Evolutionary conservation across 768 basidiomycete species (phyloP), one percentile per base, ranked within the genome.

Genomic region (Phanerochaete sordida): DNA sequence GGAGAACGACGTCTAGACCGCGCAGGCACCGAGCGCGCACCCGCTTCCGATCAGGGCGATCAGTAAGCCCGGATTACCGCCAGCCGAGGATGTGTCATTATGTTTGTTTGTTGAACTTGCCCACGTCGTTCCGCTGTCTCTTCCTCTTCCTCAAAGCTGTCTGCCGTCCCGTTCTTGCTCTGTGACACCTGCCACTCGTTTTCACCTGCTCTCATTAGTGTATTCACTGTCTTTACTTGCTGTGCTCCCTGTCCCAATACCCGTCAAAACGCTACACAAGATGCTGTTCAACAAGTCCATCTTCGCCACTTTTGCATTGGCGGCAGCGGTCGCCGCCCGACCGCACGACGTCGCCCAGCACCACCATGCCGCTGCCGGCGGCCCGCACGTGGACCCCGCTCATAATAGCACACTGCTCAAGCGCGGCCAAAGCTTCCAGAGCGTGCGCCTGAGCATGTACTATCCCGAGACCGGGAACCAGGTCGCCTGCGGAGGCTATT

Each of bases 401-500:
- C 39, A 21, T 4, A 51, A 51, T 13, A 23, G 31, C 3, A 51
- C 50, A 4, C 13, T 51, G 8, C 31, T 31, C 50, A 51, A 57
- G 56, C 23, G 46, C 12, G 33, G 50, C 37, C 27, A 26, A 23
- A 43, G 3, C 19, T 45, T 57, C 27, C 39, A 47, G 52, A 37
- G 21, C 52, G 52, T 33, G 27, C 39, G 45, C 19, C 39, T 61
- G 23, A 61, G 57, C 15, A 55, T 31, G 50, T 51, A 30, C 21
- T 51, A 21, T 24, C 51, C 16, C 13, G 27, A 45, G 26, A 35
- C 24, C 11, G 60, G 60, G 8, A 51, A 30, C 27, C 23, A 45
- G 13, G 60, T 57, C 31, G 60, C 60, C n/a, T 61, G 60, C 33
- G 60, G 60, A 16, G 47, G 57, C 15, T 16, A 23, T 19, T 43